A percentile compares a stretch with the other conserved stretches of the same genome.
Evolutionary conservation across 75 land plant genomes (phyloP).

Genomic region (Sequoiadendron giganteum): DNA sequence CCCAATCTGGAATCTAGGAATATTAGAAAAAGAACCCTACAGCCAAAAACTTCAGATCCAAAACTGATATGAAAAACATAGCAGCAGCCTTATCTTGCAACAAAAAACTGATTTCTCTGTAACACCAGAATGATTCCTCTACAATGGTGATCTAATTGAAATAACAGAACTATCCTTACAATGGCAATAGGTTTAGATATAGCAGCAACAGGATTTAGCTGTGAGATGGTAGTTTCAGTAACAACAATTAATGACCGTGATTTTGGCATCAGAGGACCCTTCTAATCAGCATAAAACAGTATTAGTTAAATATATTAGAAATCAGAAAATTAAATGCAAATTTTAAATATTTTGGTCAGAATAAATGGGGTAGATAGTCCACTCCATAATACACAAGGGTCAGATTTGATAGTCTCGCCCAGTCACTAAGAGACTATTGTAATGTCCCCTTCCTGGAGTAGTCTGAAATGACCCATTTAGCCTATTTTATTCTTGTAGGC

Average conservation of each 20-base stretch:
- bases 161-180: background rate
- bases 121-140: background rate
- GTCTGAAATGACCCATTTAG: too few relatives aligned
- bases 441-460: too few relatives aligned
- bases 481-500: too few relatives aligned
- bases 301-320: too few relatives aligned
- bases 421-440: background rate
- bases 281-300: background rate
- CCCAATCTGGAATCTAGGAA: too few relatives aligned
- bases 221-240: background rate
- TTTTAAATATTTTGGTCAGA: background rate
- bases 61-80: too few relatives aligned
- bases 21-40: too few relatives aligned
- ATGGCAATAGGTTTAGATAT: background rate
- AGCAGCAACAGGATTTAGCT: background rate
- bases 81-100: background rate
- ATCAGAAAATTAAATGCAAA: background rate
- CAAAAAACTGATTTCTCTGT: background rate
- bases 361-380: background rate
- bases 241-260: background rate
- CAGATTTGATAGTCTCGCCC: background rate
- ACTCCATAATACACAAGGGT: too few relatives aligned
- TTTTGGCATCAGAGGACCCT: background rate
- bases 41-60: too few relatives aligned
- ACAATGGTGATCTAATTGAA: background rate